A percentile compares a stretch with the other conserved stretches of the same genome.
These are phyloP conservation scores for Rhododendron griersonianum DNA, from an alignment of 148 eudicot genomes.

Conservation along the genomic window DNA sequence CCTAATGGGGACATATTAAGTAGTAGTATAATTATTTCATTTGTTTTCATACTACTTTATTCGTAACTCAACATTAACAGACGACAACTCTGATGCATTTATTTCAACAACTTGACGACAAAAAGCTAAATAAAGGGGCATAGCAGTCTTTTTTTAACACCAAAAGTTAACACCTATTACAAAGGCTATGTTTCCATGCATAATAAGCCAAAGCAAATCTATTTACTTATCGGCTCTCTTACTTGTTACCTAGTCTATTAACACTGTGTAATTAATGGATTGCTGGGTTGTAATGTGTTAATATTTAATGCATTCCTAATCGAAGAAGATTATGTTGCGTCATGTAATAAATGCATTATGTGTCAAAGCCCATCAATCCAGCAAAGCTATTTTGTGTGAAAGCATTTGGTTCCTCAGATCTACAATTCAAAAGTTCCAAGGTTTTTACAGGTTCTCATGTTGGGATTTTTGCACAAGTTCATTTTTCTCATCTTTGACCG, in stretches of 20 bases:
- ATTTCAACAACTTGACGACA: not conserved
- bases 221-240: not conserved
- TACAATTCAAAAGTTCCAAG: not conserved
- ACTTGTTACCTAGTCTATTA: not conserved
- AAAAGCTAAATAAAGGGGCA: not conserved
- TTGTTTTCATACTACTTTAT: not conserved
- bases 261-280: not conserved
- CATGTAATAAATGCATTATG: not conserved
- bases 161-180: not conserved
- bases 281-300: not conserved
- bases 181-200: not conserved
- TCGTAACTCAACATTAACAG: not conserved
- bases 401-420: constrained; percentile 1
- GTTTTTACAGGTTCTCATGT: not conserved
- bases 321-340: not conserved
- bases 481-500: not conserved
- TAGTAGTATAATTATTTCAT: not conserved
- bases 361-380: not conserved
- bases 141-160: not conserved
- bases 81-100: not conserved
- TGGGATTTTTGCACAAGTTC: not conserved
- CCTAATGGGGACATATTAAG: not conserved
- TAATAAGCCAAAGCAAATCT: not conserved
- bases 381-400: not conserved
- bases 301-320: not conserved